These are phyloP conservation scores for Neospermospora avenae DNA, from an alignment of 2,329 filamentous ascomycete species.

Conservation along the genomic window DNA sequence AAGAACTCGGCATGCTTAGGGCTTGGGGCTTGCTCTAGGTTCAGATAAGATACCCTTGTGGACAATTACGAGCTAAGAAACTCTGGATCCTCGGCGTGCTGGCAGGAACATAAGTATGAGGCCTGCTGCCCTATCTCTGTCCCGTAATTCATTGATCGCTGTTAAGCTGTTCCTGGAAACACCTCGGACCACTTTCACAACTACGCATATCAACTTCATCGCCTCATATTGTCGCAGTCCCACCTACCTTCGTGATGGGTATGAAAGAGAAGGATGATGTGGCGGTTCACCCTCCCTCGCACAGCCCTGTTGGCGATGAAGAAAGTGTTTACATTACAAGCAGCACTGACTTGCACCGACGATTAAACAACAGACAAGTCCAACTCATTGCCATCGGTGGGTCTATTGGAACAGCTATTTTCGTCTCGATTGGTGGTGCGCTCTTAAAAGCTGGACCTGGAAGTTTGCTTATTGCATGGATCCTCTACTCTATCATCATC, in stretches of 20 bases:
- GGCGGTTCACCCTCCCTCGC: background rate
- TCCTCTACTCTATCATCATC: constrained; percentile 5
- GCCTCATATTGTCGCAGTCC: too few species aligned
- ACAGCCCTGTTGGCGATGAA: background rate
- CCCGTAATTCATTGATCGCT: background rate
- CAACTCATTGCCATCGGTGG: constrained; percentile 9
- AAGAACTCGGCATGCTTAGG: background rate
- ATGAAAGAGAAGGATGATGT: background rate
- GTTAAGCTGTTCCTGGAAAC: too few species aligned
- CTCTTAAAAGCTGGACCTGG: constrained; percentile 6
- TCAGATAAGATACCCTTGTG: background rate
- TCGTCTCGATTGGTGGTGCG: constrained; percentile 5
- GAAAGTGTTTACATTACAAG: constrained; percentile 1
- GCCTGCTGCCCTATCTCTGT: background rate
- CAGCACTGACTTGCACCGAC: background rate
- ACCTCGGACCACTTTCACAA: too few species aligned
- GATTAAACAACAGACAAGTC: constrained; percentile 2
- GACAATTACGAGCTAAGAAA: background rate
- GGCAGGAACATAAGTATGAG: constrained; percentile 2
- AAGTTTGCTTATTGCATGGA: constrained; percentile 3
- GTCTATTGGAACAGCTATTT: constrained; percentile 8
- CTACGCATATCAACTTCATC: too few species aligned
- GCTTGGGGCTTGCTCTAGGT: background rate
- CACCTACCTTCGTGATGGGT: background rate
- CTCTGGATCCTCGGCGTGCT: background rate